phyloP scores from a whole-genome alignment of 2,329 filamentous ascomycete genomes.

The Aureobasidium subglaciale region DNA sequence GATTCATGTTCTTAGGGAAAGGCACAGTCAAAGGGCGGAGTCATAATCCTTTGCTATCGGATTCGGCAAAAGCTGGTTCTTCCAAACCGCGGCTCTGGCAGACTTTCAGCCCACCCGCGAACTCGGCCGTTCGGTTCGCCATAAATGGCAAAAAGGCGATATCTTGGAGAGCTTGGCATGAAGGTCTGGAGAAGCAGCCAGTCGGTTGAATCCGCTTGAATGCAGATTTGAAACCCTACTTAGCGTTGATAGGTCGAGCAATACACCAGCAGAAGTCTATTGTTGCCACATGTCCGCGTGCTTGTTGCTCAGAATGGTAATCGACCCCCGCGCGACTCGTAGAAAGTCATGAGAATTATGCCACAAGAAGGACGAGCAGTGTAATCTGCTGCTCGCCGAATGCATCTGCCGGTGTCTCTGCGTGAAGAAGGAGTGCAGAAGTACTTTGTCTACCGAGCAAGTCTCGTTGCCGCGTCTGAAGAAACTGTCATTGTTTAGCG shows the following conservation, averaged over 20 bases:
- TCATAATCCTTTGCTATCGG: no score
- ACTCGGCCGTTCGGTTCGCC: no score
- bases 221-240: background rate
- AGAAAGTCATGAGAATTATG: background rate
- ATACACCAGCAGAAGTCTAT: background rate
- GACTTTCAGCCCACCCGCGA: no score
- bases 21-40: no score
- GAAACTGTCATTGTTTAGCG: slow-evolving; percentile 11
- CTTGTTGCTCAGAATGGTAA: background rate
- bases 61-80: no score
- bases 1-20: no score
- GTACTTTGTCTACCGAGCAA: no score
- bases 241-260: background rate
- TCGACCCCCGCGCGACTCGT: background rate
- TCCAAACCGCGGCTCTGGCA: no score
- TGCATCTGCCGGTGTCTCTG: background rate
- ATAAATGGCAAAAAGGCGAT: no score
- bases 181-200: background rate
- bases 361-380: no score
- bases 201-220: background rate
- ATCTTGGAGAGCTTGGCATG: no score
- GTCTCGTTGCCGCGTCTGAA: background rate
- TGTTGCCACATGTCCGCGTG: background rate
- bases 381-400: background rate
- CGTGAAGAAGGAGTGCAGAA: background rate